Evolutionary conservation across 805 yeast species (phyloP), one percentile per base, ranked within the genome.

Genomic region (Candida insectalens): DNA sequence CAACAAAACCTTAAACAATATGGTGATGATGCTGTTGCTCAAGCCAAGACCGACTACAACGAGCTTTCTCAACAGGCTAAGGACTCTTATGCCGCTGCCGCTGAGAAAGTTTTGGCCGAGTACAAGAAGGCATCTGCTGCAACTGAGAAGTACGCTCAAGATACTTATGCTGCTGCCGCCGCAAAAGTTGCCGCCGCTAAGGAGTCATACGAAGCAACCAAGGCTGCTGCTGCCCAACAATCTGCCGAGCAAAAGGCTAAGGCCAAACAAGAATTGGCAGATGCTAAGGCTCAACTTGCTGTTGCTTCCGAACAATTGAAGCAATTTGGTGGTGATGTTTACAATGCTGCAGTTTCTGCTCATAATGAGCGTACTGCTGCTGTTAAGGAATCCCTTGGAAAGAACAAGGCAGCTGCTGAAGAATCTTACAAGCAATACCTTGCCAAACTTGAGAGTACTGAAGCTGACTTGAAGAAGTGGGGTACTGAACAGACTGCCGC

Each of bases 21-120:
- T 44, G 53, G 53, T 16, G 36, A 39, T 2, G 49, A 45, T 28
- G 43, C 43, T 6, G 31, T 45, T 21, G 35, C 38, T 7, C 47
- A 46, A 5, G 49, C 49, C 4, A 37, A 42, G 25, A 26, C 32
- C 4, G 44, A 42, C 23, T 37, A 28, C 27, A 2, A 18, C 3
- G 21, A 23, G 15, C 29, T 32, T 9, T 13, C 33, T 30, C 22
- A 20, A 12, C 13, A 30, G 12, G 27, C 18, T 9, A 30, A 30
- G 19, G n/a, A 20, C 19, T 9, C 15, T 10, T 30, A 30, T 16
- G 19, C 18, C 16, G 29, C 18, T 8, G 28, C 15, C 23, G 19
- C 34, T 16, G 29, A 14, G 2, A 17, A 20, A 10, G 20, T 16
- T 6, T 15, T 27, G 30, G 14, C 12, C 18, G 19, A 18, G 9